Evolutionary conservation across 345 rosid species (phyloP), one percentile per base, ranked within the genome.

Genomic region (Dipteronia dyeriana): DNA sequence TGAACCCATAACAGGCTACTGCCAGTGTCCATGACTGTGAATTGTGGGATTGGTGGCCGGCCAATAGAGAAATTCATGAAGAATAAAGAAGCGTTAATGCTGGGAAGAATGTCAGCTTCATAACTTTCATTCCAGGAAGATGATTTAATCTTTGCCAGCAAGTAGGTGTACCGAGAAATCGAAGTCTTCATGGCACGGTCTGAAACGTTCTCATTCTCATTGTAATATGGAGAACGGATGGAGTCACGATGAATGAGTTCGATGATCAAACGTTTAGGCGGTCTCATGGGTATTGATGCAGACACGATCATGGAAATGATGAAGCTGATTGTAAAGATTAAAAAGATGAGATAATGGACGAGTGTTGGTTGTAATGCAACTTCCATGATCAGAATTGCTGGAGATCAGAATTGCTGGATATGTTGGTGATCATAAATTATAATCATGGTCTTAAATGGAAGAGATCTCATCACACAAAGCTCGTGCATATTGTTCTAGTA

Each of bases 1-100:
- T 77, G 82, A 22, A 90, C 74, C 96, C 93, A 90, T 23, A 85
- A n/a, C 11, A 93, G 86, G 65, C 83, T 85, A 73, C 91, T 93
- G 45, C 94, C 94, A 0, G 90, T 87, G 76, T 90, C 94, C 85
- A 93, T 84, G 70, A 82, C 64, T 0, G 86, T 76, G 51, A 85
- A 83, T 61, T 90, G 91, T 0, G 84, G 90, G 13, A 88, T 68
- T 0, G 92, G 91, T 13, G 94, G 95, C 65, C 82, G 80, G 17
- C 94, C 95, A 5, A 91, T 67, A 0, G 94, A 85, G 79, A 91
- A 80, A 17, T 85, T 91, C 26, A 82, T 84, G 0, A 82, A 68
- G 53, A 88, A 86, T 74, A 82, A 9, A 0, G 41, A 45, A 61
- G 66, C 66, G 45, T 65, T 19, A 62, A 60, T 62, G 70, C 72